Conservation (phyloP, 2,329 filamentous ascomycete genomes). For the Lachnellula arida region DNA sequence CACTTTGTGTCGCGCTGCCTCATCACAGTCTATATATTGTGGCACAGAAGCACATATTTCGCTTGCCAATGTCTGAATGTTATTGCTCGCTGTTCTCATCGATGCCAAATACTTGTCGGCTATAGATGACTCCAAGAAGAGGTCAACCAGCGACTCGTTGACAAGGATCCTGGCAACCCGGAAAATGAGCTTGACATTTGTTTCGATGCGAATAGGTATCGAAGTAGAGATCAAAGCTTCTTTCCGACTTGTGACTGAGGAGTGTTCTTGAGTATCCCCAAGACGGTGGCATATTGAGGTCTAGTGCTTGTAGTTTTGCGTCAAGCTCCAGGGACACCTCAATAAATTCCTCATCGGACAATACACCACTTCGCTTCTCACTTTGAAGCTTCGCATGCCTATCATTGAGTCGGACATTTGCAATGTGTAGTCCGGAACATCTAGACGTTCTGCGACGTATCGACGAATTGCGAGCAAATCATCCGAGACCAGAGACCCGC, state of each 20-base stretch:
- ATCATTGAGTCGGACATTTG: conserved; percentile 5
- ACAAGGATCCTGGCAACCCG: conserved; percentile 7
- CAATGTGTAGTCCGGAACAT: conserved; percentile 1
- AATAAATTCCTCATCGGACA: conserved; percentile 1
- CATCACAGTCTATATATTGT: conserved; percentile 11
- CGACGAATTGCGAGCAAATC: conserved; percentile 2
- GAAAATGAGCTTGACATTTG: conserved; percentile 6
- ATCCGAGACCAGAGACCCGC: neutral
- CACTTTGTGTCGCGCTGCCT: neutral
- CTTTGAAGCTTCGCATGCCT: conserved; percentile 3
- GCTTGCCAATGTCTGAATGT: neutral
- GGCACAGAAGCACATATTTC: conserved; percentile 13
- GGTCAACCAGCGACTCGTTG: conserved; percentile 6
- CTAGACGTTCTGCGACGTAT: neutral
- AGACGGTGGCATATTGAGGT: neutral
- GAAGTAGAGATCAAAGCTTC: conserved; percentile 2
- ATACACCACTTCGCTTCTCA: neutral
- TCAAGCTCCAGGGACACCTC: conserved; percentile 1
- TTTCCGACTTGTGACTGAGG: neutral
- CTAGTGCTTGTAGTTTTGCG: neutral
- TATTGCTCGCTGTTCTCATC: neutral
- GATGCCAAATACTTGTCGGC: neutral
- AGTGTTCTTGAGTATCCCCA: conserved; percentile 3
- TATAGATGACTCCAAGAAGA: neutral
- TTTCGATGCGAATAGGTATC: conserved; percentile 7